A percentile compares a stretch with the other conserved stretches of the same genome.
phyloP scores from a whole-genome alignment of 257 asterid genomes.

The Eucommia ulmoides region DNA sequence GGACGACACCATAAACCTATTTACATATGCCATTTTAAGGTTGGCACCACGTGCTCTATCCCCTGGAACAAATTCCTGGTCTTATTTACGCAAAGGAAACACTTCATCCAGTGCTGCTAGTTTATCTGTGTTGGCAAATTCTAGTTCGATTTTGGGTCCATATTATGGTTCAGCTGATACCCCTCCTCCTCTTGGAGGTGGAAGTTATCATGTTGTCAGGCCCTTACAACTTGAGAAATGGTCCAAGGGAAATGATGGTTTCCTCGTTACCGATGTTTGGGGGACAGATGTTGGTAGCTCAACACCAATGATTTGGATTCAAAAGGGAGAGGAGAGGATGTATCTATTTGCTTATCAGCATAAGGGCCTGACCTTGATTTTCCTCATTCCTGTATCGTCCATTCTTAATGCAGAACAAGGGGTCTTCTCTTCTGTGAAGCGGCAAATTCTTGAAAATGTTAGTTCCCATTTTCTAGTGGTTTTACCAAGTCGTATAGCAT shows the following conservation, averaged over 20 bases:
- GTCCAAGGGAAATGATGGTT: conserved; percentile 84
- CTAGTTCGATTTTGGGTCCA: conserved; percentile 33
- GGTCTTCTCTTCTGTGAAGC: conserved; percentile 61
- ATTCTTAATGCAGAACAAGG: conserved; percentile 67
- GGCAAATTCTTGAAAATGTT: conserved; percentile 71
- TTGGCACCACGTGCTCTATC: conserved; percentile 80
- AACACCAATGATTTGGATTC: conserved; percentile 68
- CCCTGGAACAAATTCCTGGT: conserved; percentile 62
- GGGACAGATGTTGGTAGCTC: conserved; percentile 55
- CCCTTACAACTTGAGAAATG: conserved; percentile 81
- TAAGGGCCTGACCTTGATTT: conserved; percentile 63
- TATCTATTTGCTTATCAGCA: conserved; percentile 76
- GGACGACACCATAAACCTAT: conserved; percentile 70
- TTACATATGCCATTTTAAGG: conserved; percentile 81
- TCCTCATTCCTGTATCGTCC: conserved; percentile 69
- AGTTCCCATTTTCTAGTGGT: conserved; percentile 13
- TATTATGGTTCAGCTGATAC: conserved; percentile 41
- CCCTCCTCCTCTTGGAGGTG: conserved; percentile 40
- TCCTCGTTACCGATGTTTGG: conserved; percentile 83
- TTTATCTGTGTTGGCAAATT: conserved; percentile 35
- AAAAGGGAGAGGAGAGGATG: conserved; percentile 69
- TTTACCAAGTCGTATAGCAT: too few species aligned
- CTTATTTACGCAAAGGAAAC: conserved; percentile 47
- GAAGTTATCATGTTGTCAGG: conserved; percentile 60
- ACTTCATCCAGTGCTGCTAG: conserved; percentile 34